Percentiles rank a stretch among this genome's conserved stretches.
Conservation (phyloP, 2,329 filamentous ascomycete genomes). For the Cyphellophora europaea region DNA sequence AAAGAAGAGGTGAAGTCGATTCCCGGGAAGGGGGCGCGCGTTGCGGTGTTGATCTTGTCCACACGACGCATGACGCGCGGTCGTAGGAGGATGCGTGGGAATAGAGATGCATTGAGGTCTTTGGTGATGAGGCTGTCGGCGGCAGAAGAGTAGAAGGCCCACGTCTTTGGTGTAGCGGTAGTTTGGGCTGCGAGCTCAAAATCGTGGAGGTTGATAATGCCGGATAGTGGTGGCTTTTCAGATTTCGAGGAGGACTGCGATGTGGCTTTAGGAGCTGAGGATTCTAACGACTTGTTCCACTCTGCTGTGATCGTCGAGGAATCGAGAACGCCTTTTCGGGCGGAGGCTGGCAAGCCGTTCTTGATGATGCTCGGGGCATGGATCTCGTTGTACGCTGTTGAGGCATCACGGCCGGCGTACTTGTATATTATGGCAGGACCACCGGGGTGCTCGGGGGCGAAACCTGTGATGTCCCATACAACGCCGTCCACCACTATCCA, state of each 20-base stretch:
- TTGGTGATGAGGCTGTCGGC: conserved; percentile 54
- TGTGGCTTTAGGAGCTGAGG: background rate
- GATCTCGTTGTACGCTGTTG: conserved; percentile 42
- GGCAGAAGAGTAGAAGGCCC: conserved; percentile 60
- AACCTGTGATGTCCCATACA: conserved; percentile 60
- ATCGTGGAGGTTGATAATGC: conserved; percentile 50
- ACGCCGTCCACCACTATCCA: conserved; percentile 62
- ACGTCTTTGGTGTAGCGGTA: conserved; percentile 53
- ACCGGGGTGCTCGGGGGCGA: conserved; percentile 55
- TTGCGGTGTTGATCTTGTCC: conserved; percentile 38
- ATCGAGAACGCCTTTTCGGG: conserved; percentile 42
- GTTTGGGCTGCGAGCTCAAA: conserved; percentile 49
- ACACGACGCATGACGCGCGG: conserved; percentile 52
- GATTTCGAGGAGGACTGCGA: conserved; percentile 9
- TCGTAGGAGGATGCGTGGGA: conserved; percentile 49
- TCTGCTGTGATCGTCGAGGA: conserved; percentile 37
- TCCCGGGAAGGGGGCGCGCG: conserved; percentile 31
- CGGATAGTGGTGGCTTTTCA: conserved; percentile 37
- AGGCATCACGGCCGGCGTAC: conserved; percentile 47
- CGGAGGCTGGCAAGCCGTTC: conserved; percentile 32
- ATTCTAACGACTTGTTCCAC: conserved; percentile 26
- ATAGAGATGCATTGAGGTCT: conserved; percentile 44
- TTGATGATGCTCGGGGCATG: conserved; percentile 41
- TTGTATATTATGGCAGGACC: conserved; percentile 34
- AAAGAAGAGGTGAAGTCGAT: conserved; percentile 43